Conservation (phyloP, 106 monocot species). For the Triglochin maritima region DNA sequence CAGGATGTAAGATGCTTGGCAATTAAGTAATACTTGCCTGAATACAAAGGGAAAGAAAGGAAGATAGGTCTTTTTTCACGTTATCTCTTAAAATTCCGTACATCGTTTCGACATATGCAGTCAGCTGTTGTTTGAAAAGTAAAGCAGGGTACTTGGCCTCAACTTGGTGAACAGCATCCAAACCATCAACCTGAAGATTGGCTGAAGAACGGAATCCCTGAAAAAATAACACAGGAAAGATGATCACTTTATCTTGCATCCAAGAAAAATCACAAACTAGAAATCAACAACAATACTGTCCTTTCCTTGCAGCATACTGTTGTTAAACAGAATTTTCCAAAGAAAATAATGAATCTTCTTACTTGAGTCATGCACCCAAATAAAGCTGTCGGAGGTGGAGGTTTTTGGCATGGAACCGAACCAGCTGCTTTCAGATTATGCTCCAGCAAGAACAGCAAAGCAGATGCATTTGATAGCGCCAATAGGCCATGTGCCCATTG, state of each 20-base stretch:
- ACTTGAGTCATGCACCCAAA: conserved; percentile 92
- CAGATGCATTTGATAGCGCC: conserved; percentile 81
- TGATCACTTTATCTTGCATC: no score
- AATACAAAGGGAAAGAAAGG: conserved; percentile 62
- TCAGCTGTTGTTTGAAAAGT: conserved; percentile 89
- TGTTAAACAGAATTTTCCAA: no score
- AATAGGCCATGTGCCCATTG: conserved; percentile 70
- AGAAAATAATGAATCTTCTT: conserved; percentile 7
- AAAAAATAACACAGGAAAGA: not conserved
- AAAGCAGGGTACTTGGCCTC: conserved; percentile 80
- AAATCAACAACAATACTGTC: no score
- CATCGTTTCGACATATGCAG: conserved; percentile 89
- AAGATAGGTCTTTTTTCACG: conserved; percentile 66
- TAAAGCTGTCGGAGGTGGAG: conserved; percentile 65
- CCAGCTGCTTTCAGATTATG: conserved; percentile 70
- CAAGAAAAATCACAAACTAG: no score
- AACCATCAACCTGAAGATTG: conserved; percentile 49
- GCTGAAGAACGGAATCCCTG: conserved; percentile 91
- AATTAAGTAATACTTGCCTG: conserved; percentile 39
- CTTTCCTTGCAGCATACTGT: no score
- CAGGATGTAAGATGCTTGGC: no score
- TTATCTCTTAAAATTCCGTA: conserved; percentile 94
- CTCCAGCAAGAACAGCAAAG: conserved; percentile 75
- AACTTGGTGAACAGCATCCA: conserved; percentile 57
- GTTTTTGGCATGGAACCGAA: conserved; percentile 42